phyloP scores from a whole-genome alignment of 83 land plant genomes.

The Isoetes engelmannii region DNA sequence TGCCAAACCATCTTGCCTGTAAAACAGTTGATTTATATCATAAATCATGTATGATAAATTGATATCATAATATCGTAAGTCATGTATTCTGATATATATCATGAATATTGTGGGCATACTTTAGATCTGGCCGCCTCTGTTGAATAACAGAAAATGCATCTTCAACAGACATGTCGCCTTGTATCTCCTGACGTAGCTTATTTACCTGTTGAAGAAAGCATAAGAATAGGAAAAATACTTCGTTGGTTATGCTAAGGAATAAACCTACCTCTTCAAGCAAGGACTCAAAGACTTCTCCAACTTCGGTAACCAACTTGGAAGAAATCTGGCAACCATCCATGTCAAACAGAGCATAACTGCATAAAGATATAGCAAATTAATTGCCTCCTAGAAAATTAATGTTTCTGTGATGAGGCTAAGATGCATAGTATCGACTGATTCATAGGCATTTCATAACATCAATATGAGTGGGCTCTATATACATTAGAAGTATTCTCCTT shows the following conservation, averaged over 20 bases:
- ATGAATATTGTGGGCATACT: constrained; percentile 24
- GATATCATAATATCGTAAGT: no score
- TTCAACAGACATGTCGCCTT: constrained; percentile 58
- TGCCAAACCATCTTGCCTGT: constrained; percentile 61
- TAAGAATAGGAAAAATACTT: constrained; percentile 8
- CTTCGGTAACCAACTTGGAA: constrained; percentile 48
- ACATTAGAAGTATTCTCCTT: not conserved
- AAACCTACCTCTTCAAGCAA: constrained; percentile 55
- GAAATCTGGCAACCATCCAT: constrained; percentile 57
- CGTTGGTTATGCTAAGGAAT: not conserved
- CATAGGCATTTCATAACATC: no score
- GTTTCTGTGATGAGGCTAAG: no score
- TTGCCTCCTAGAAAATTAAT: no score
- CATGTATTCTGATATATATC: not conserved
- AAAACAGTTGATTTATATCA: not conserved
- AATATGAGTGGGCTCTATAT: not conserved
- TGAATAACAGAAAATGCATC: constrained; percentile 67
- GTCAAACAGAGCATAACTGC: constrained; percentile 71
- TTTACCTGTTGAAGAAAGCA: constrained; percentile 41
- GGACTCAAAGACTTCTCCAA: constrained; percentile 60
- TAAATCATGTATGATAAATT: constrained; percentile 6
- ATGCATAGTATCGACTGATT: no score
- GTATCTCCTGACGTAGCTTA: constrained; percentile 52
- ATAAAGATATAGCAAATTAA: no score
- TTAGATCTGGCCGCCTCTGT: constrained; percentile 60